Base-by-base conservation (phyloP, 2,329 filamentous ascomycete species). In the Aspergillus uvarum region DNA sequence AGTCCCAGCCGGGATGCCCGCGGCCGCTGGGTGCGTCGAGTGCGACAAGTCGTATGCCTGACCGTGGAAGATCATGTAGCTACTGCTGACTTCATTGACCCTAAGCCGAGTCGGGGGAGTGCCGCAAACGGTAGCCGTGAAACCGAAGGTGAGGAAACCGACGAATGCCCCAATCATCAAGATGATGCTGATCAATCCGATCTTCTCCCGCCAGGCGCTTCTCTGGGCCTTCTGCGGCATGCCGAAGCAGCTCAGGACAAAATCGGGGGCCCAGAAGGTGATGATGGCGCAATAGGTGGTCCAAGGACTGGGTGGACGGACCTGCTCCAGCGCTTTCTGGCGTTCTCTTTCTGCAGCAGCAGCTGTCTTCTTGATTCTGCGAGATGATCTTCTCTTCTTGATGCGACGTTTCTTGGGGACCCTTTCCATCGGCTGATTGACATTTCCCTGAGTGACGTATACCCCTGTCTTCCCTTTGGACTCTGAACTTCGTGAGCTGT, bases 51-150 rank as follows among this genome's bases (percentile, higher is more conserved):
- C 89, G 72, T 96, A 97, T 3, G 95, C 95, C 61, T 87, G 84
- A 57, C 95, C 95, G 69, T 99, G 94, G 74, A 97, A 95, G 66
- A 99, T 98, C 91, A 99, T 93, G 79, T 91, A 97, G 12, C 91
- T 92, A 6, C 71, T 75, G 55, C 84, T 85, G 58, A 99, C 91
- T 62, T 96, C 82, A 76, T 98, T 98, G 73, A 91, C 84, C 63
- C 88, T 89, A 57, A 98, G 80, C 60, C 94, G 88, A 48, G 87
- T 79, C 26, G 87, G 86, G 8, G 91, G 88, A 2, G 79, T 77
- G 16, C 89, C 87, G 75, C 95, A 99, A 19, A 99, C 95, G 4
- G 88, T 88, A 62, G 90, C 85, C 4, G 91, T 98, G 77, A 99
- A 99, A 49, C 95, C 95, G 71, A 99, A 99, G 0, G 95, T 99